Percentiles rank a stretch among this genome's conserved stretches.
phyloP scores from a whole-genome alignment of 2,329 filamentous ascomycete species.

The Magnaporthiopsis incrustans region DNA sequence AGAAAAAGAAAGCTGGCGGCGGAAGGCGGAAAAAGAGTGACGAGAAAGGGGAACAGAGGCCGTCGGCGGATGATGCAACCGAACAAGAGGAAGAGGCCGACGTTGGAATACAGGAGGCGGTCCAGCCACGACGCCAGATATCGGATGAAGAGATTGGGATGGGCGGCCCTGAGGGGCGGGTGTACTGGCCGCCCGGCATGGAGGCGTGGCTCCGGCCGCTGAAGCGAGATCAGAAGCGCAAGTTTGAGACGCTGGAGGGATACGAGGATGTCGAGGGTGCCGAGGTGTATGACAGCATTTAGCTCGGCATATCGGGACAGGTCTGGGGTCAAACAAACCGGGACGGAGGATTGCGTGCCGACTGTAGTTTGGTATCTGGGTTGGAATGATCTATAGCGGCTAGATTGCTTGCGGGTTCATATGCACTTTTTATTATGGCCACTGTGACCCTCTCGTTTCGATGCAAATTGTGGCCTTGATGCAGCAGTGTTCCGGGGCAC shows the following conservation, averaged over 20 bases:
- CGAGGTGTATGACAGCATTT: no score
- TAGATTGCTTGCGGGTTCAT: no score
- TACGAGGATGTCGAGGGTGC: no score
- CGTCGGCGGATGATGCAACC: slow-evolving; percentile 22
- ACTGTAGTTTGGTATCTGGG: no score
- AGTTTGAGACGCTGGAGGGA: slow-evolving; percentile 20
- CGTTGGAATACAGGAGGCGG: slow-evolving; percentile 23
- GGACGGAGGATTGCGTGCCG: no score
- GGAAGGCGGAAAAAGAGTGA: slow-evolving; percentile 11
- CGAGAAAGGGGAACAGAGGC: slow-evolving; percentile 22
- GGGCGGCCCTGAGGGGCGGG: slow-evolving; percentile 73
- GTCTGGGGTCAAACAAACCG: no score
- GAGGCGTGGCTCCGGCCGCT: slow-evolving; percentile 82
- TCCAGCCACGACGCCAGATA: slow-evolving; percentile 31
- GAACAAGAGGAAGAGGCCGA: slow-evolving; percentile 30
- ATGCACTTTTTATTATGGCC: no score
- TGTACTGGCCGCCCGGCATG: slow-evolving; percentile 87
- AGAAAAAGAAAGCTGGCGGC: neutral
- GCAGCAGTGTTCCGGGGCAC: no score
- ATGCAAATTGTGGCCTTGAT: no score
- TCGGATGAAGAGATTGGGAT: slow-evolving; percentile 68
- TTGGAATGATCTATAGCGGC: no score
- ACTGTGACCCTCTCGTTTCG: no score
- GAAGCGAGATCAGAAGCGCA: slow-evolving; percentile 57
- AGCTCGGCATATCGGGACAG: no score